Evolutionary conservation across 169 alveolate genomes (phyloP).

Genomic region (Plasmodium falciparum): DNA sequence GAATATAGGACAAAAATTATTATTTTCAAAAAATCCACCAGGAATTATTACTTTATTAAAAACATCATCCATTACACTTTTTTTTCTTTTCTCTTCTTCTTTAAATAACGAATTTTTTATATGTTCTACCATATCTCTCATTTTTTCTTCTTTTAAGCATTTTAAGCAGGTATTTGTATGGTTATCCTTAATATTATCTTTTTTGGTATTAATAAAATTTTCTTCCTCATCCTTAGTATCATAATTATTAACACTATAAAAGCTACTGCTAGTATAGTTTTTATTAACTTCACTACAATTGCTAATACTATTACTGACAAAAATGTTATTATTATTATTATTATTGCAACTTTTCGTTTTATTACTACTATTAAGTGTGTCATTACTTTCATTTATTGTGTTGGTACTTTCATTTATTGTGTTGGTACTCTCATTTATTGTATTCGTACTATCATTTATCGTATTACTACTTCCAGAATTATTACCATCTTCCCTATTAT

Average conservation of each 20-base stretch:
- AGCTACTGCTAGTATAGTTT: not conserved
- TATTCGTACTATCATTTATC: not conserved
- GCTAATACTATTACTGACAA: no score
- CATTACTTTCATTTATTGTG: not conserved
- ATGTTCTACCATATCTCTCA: conserved; percentile 1
- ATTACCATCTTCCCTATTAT: not conserved
- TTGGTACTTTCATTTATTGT: not conserved
- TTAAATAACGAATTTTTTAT: conserved; percentile 24
- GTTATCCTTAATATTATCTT: conserved; percentile 1
- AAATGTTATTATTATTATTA: not conserved
- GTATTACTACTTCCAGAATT: not conserved
- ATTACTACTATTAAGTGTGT: not conserved
- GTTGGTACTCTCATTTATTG: not conserved
- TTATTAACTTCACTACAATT: not conserved
- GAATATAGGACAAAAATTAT: conserved; percentile 75
- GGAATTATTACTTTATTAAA: conserved; percentile 72
- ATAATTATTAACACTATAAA: not conserved
- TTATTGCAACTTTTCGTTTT: not conserved
- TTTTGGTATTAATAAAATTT: not conserved
- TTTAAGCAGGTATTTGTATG: not conserved
- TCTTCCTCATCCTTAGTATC: not conserved
- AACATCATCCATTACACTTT: conserved; percentile 28
- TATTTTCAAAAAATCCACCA: conserved; percentile 72
- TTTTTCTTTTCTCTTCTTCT: conserved; percentile 12
- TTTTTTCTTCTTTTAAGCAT: not conserved